phyloP scores from a whole-genome alignment of 1,284 basidiomycete species.

The Cerrena zonata region DNA sequence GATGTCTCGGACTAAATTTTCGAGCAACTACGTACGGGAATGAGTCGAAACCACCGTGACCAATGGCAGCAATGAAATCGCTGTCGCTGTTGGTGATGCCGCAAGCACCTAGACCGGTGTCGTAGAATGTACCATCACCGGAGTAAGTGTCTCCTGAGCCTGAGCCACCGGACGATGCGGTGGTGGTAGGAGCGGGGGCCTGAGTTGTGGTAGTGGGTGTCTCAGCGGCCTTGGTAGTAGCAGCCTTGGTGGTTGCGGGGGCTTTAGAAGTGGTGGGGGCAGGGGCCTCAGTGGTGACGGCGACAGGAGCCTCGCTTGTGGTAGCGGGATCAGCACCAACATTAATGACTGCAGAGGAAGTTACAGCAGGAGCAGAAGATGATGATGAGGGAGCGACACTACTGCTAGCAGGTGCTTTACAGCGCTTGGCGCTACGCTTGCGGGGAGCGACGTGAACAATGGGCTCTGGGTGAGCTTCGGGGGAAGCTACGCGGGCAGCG shows the following conservation, averaged over 20 bases:
- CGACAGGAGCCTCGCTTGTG: background rate
- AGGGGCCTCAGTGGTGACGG: background rate
- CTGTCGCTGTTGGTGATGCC: constrained; percentile 51
- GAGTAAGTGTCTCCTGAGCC: constrained; percentile 31
- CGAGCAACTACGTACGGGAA: constrained; percentile 46
- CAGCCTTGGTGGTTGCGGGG: constrained; percentile 1
- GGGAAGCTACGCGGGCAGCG: constrained; percentile 31
- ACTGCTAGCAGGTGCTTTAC: constrained; percentile 19
- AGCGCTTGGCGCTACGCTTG: constrained; percentile 24
- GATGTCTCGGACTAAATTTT: background rate
- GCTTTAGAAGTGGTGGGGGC: background rate
- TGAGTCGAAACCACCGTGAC: constrained; percentile 49
- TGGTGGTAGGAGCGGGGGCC: constrained; percentile 12
- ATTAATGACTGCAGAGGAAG: constrained; percentile 6
- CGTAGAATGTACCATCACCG: constrained; percentile 60
- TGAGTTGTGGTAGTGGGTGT: constrained; percentile 22
- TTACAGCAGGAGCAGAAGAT: constrained; percentile 11
- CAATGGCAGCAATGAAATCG: constrained; percentile 61
- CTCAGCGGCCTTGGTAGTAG: constrained; percentile 2
- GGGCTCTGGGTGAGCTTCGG: constrained; percentile 26
- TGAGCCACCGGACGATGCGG: constrained; percentile 12
- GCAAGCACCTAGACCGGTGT: constrained; percentile 63
- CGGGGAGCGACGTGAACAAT: constrained; percentile 27
- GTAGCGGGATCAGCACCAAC: constrained; percentile 19
- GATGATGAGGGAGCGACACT: constrained; percentile 21